Conservation (phyloP, 1,284 basidiomycete species). For the Inonotus hispidus region DNA sequence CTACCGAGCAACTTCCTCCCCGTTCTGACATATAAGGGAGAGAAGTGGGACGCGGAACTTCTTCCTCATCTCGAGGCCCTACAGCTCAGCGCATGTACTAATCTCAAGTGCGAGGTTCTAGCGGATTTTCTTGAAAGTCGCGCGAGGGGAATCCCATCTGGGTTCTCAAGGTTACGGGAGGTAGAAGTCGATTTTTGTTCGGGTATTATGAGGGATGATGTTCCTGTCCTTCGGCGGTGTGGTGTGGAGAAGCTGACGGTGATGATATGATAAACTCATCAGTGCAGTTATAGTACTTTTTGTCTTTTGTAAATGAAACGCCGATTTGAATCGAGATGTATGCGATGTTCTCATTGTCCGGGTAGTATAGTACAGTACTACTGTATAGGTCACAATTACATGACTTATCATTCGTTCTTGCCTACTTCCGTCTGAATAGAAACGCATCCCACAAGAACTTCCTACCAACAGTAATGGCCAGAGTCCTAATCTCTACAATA, state of each 20-base stretch:
- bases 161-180: not conserved
- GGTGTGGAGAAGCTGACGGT: slow-evolving; percentile 1
- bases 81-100: not conserved
- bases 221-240: not conserved
- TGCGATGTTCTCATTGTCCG: too few species aligned
- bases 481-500: too few species aligned
- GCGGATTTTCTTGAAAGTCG: not conserved
- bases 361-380: too few species aligned
- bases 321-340: too few species aligned
- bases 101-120: not conserved
- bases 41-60: not conserved
- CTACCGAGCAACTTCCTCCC: slow-evolving; percentile 1
- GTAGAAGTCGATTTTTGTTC: slow-evolving; percentile 6
- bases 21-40: not conserved
- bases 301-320: not conserved
- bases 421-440: too few species aligned
- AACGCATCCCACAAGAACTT: too few species aligned
- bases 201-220: not conserved
- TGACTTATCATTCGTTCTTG: too few species aligned
- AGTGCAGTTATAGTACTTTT: not conserved
- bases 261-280: not conserved
- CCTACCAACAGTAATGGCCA: too few species aligned
- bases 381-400: too few species aligned
- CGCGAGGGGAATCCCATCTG: not conserved
- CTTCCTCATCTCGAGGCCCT: slow-evolving; percentile 2